Conservation (phyloP, 2,329 filamentous ascomycete genomes). For the Colletotrichum brevisporum region DNA sequence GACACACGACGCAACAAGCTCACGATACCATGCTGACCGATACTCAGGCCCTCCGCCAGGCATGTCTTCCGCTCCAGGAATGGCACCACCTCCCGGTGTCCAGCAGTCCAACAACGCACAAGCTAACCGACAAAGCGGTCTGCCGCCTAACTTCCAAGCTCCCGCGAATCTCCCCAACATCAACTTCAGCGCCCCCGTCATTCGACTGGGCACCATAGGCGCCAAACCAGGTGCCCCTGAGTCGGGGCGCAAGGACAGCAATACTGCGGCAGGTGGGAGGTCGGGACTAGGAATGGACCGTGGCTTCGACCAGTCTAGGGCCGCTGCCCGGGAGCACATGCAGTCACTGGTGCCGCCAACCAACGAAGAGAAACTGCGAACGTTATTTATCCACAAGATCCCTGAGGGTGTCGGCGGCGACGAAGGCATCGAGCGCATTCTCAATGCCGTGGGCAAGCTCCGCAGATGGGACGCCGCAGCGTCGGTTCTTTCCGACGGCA, state of each 20-base stretch:
- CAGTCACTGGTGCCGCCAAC: conserved; percentile 85
- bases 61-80: conserved; percentile 85
- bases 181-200: conserved; percentile 97
- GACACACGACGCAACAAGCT: conserved; percentile 44
- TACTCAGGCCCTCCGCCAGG: conserved; percentile 80
- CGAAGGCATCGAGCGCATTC: conserved; percentile 82
- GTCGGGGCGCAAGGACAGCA: conserved; percentile 61
- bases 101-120: conserved; percentile 81
- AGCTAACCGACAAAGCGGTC: conserved; percentile 83
- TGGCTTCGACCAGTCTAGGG: conserved; percentile 76
- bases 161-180: conserved; percentile 96
- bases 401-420: conserved; percentile 84
- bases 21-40: conserved; percentile 35
- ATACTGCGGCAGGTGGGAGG: conserved; percentile 55
- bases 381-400: conserved; percentile 90
- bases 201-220: conserved; percentile 86
- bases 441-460: conserved; percentile 82
- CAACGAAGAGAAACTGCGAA: conserved; percentile 90
- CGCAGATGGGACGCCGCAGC: conserved; percentile 87
- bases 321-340: conserved; percentile 76
- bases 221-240: conserved; percentile 68
- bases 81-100: conserved; percentile 83
- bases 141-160: conserved; percentile 88
- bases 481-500: conserved; percentile 73
- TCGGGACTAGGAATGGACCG: conserved; percentile 73